Evolutionary conservation across 208 protist species (phyloP).

Genomic region (Wallacemonas sp.): DNA sequence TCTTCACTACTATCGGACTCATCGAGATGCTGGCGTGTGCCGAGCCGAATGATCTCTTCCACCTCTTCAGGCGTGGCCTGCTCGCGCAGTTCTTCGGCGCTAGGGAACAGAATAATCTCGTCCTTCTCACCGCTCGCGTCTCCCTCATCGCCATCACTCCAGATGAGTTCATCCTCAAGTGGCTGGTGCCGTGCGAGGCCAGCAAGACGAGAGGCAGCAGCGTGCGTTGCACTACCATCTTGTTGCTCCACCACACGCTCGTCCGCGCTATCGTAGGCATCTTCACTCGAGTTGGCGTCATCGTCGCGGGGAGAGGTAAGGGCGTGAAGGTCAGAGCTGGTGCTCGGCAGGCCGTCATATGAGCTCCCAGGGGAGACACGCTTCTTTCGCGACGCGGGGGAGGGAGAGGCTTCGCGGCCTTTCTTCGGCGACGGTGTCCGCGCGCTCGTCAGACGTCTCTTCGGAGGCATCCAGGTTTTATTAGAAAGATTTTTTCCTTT

Average conservation of each 20-base stretch:
- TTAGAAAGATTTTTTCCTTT: too few species aligned
- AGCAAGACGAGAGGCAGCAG: neutral
- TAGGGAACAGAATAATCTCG: constrained; percentile 79
- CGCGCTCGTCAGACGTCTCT: constrained; percentile 37
- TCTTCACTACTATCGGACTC: constrained; percentile 92
- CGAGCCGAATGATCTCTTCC: constrained; percentile 59
- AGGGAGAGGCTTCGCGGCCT: too few species aligned
- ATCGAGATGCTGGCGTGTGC: constrained; percentile 72
- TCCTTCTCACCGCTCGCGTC: constrained; percentile 24
- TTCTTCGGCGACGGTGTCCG: constrained; percentile 15
- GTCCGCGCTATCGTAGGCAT: neutral
- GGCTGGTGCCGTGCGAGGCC: constrained; percentile 15
- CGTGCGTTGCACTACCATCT: neutral
- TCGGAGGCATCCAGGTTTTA: constrained; percentile 73
- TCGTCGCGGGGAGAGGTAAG: neutral
- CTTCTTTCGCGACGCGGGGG: neutral
- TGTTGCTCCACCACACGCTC: constrained; percentile 6
- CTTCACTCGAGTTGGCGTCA: neutral
- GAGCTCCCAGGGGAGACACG: neutral
- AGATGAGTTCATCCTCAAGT: constrained; percentile 69
- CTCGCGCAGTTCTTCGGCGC: constrained; percentile 64
- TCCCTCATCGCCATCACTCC: constrained; percentile 56
- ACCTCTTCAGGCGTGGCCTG: constrained; percentile 1
- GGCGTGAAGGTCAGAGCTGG: neutral
- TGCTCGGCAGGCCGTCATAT: neutral